Evolutionary conservation across 768 basidiomycete species (phyloP), one percentile per base, ranked within the genome.

Genomic region (Lenzites betulinus): DNA sequence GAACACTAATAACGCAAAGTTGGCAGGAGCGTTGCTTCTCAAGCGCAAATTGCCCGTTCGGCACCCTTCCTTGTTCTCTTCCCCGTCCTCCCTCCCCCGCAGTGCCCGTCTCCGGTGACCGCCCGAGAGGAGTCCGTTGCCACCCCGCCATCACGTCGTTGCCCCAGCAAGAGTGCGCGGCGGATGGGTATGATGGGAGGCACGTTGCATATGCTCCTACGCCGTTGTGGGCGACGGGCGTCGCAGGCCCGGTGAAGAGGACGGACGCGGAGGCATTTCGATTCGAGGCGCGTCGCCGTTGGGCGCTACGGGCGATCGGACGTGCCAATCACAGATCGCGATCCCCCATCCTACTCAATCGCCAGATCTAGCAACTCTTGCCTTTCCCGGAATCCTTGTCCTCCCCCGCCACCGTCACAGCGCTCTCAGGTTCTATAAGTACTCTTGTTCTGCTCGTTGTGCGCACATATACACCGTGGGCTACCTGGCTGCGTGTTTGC

Each of bases 311-410:
- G 30, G 30, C 25, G 48, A 58, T 50, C 56, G 56, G 48, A 57
- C 16, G 30, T 41, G 48, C 54, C 46, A 42, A 58, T 58, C 56
- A 58, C 51, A 26, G 43, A 57, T 51, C 61, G 49, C 18, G 18
- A 18, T 39, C 38, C 38, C 15, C 7, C 38, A 43, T 52, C 50
- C 23, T 35, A 47, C 44, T 50, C 55, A 48, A 55, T 51, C 55
- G 50, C 61, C 61, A 47, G 61, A 62, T 62, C 52, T n/a, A 35
- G 55, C 54, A 51, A 25, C 50, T 52, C 54, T 23, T 62, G 51
- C 61, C 55, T 28, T 50, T 41, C 46, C 16, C 38, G 60, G 60
- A 23, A 51, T 44, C 42, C 20, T 61, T 48, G 50, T 62, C 43
- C 51, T 57, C 51, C 54, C 12, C 41, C 22, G 30, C 43, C 35